Percentiles rank a stretch among this genome's conserved stretches.
Evolutionary conservation across 2,329 filamentous ascomycete genomes (phyloP).

Genomic region (Cladosporium sp.): DNA sequence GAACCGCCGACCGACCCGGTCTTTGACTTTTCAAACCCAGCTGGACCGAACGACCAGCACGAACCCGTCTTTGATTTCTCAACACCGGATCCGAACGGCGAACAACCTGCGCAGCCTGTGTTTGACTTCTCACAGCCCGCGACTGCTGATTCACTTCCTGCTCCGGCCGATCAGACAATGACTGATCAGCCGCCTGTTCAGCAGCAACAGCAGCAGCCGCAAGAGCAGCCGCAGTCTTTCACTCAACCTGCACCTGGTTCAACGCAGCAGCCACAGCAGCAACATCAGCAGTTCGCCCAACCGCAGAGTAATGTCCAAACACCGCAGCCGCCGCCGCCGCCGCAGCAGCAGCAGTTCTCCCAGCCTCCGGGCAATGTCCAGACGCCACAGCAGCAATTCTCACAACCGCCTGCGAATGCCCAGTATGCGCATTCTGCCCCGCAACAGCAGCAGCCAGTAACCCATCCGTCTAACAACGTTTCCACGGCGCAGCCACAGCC

Average conservation of each 20-base stretch:
- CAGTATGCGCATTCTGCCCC: not conserved
- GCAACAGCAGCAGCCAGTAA: not conserved
- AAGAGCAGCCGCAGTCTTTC: slow-evolving; percentile 1
- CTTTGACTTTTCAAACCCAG: slow-evolving; percentile 9
- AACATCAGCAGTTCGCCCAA: slow-evolving; percentile 2
- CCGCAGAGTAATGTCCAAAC: not conserved
- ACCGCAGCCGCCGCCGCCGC: not conserved
- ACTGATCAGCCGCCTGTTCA: not conserved
- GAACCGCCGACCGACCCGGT: not conserved
- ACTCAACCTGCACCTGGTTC: not conserved
- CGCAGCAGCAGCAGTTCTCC: not conserved
- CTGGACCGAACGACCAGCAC: not conserved
- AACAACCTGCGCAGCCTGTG: slow-evolving; percentile 6
- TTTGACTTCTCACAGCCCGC: slow-evolving; percentile 8
- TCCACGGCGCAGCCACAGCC: not conserved
- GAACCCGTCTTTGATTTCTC: slow-evolving; percentile 10
- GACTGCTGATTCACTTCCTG: not conserved
- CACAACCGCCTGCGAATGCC: not conserved
- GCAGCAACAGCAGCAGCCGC: not conserved
- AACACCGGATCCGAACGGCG: not conserved
- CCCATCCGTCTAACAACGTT: not conserved
- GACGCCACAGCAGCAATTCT: not conserved
- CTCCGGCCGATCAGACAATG: not conserved
- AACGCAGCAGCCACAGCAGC: not conserved
- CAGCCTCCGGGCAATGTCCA: not conserved